Conservation (phyloP, 2,329 filamentous ascomycete genomes). For the Mycosphaerelloides madeirae region DNA sequence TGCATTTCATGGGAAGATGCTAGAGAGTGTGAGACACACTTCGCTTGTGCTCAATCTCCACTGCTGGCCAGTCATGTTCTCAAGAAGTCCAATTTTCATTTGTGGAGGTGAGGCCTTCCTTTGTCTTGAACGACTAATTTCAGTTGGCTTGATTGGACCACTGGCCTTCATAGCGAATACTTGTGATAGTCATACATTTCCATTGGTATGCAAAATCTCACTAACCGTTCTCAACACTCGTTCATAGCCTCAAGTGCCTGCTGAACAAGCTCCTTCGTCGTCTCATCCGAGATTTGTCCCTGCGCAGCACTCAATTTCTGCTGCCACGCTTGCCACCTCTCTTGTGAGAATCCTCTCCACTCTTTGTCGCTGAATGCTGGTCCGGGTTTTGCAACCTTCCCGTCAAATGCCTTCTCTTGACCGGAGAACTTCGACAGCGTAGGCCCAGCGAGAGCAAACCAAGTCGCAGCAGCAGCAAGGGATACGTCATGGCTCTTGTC, state of each 20-base stretch:
- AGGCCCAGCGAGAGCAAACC: conserved; percentile 28
- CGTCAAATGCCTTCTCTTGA: conserved; percentile 27
- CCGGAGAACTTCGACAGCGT: conserved; percentile 20
- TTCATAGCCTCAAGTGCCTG: conserved; percentile 7
- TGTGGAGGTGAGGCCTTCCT: no score
- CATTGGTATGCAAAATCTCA: no score
- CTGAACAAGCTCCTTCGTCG: conserved; percentile 16
- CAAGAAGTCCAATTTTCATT: no score
- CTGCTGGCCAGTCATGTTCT: no score
- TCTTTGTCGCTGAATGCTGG: conserved; percentile 19
- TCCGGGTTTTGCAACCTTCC: conserved; percentile 27
- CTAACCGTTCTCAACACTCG: neutral
- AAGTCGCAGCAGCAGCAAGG: conserved; percentile 26
- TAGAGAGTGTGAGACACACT: no score
- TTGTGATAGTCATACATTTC: no score
- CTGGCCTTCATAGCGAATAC: no score
- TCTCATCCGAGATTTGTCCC: conserved; percentile 9
- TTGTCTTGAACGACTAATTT: no score
- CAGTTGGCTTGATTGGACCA: no score
- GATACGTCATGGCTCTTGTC: conserved; percentile 19
- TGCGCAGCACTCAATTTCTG: conserved; percentile 15
- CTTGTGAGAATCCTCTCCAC: conserved; percentile 27
- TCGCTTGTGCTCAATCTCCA: no score
- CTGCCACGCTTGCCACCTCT: conserved; percentile 27
- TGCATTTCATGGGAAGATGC: no score